Base-by-base conservation (phyloP, 1,284 basidiomycete genomes). In the Trichosporon faecale region DNA sequence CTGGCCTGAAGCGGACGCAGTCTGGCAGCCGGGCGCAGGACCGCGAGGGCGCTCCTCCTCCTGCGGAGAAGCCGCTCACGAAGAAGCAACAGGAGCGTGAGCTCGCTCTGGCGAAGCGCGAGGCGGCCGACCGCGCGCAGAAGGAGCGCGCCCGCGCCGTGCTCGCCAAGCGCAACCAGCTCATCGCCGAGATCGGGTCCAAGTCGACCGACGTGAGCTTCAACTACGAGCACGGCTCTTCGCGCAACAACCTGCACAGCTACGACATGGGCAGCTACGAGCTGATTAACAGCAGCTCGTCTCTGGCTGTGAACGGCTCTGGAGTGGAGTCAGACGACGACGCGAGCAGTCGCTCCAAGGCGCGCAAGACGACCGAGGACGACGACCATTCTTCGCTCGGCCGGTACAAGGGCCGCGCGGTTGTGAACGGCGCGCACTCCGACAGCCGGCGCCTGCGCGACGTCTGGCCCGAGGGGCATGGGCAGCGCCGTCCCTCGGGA, bases 131-230 rank as follows among this genome's bases (percentile, higher is more conserved):
- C 81, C 76, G 88, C 86, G 84, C 84, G 27, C 85, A 86, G 69
- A 84, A 86, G 76, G 95, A 98, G 77, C 91, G 96, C 77, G 94
- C 96, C 6, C 89, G 96, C 66, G 95, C 94, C 46, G 96, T 98
- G 81, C 91, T 98, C 89, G 89, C 91, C 80, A 98, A 98, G 85
- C 91, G 94, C 78, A 90, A 88, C 70, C 88, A 90, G 75, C 86
- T 93, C 78, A 85, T 89, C 76, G 88, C 88, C 76, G 87, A 89
- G 74, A 86, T 75, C 52, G 69, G 70, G 46, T 70, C 71, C 52
- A 72, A 70, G 21, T 65, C 68, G 35, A 63, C 61, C 29, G 75
- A 75, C 21, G 68, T 68, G n/a, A 85, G 85, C 27, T 85, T 77
- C 57, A 75, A 76, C 66, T 79, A 35, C 6, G 37, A 60, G 21